Percentiles rank a stretch among this genome's conserved stretches.
These are phyloP conservation scores for Rhodotorula toruloides DNA, from an alignment of 768 basidiomycete species.

Conservation along the genomic window DNA sequence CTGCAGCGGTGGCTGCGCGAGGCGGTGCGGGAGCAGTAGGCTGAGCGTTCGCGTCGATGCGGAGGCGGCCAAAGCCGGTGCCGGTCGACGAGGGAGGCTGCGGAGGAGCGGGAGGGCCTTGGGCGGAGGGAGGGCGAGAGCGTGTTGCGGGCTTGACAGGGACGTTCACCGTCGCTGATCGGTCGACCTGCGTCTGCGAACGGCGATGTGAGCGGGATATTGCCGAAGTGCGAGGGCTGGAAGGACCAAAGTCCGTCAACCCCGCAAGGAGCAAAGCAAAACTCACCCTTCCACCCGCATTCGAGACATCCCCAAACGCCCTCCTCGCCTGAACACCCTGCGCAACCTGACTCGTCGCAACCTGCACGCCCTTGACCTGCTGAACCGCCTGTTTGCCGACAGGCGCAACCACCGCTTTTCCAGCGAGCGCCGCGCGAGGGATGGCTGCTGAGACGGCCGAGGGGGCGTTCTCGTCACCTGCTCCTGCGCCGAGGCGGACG, in stretches of 20 bases:
- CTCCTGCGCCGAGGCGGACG: conserved; percentile 5
- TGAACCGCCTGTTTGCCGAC: neutral
- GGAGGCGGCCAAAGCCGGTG: conserved; percentile 24
- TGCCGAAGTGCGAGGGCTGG: neutral
- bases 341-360: no score
- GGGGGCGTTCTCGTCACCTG: conserved; percentile 28
- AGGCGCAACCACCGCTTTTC: neutral
- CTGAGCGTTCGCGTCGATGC: conserved; percentile 17
- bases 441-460: neutral
- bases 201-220: neutral
- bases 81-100: conserved; percentile 36
- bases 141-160: conserved; percentile 26
- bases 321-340: neutral
- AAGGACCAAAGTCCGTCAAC: neutral
- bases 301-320: neutral
- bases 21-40: neutral
- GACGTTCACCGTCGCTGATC: conserved; percentile 23
- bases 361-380: no score
- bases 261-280: neutral
- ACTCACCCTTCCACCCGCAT: neutral
- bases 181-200: conserved; percentile 12
- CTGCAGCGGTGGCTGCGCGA: neutral
- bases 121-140: conserved; percentile 21
- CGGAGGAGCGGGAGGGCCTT: neutral
- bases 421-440: neutral